These are phyloP conservation scores for Fusarium sp. DNA, from an alignment of 2,329 filamentous ascomycete genomes.

Conservation along the genomic window DNA sequence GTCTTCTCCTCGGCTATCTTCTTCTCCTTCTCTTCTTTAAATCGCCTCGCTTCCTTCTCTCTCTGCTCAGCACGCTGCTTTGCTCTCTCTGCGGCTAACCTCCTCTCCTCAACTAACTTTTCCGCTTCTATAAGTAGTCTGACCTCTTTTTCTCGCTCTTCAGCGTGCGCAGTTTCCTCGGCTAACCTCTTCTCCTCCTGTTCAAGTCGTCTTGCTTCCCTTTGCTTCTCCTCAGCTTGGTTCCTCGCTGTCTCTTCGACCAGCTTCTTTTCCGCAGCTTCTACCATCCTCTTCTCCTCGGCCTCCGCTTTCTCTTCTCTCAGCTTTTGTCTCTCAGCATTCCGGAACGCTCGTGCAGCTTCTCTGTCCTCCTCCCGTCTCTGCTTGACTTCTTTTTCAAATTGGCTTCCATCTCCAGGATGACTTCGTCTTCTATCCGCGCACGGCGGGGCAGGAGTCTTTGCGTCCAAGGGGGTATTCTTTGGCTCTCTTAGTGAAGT, in stretches of 20 bases:
- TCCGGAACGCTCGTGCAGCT: neutral
- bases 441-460: neutral
- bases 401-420: neutral
- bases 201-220: neutral
- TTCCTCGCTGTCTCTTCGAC: neutral
- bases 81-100: too few relatives aligned
- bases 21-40: too few relatives aligned
- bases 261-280: slow-evolving; percentile 1
- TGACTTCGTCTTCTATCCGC: neutral
- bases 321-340: neutral
- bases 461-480: neutral
- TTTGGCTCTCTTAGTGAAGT: neutral
- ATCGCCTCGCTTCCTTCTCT: too few relatives aligned
- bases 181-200: neutral
- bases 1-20: neutral
- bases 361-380: slow-evolving; percentile 2
- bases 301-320: neutral
- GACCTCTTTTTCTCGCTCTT: neutral
- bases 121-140: too few relatives aligned
- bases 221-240: neutral
- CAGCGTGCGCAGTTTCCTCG: neutral
- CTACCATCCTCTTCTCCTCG: neutral
- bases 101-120: too few relatives aligned
- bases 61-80: too few relatives aligned
- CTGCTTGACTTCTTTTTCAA: neutral